Conservation (phyloP, 2,329 filamentous ascomycete genomes). For the Neopestalotiopsis rosae region DNA sequence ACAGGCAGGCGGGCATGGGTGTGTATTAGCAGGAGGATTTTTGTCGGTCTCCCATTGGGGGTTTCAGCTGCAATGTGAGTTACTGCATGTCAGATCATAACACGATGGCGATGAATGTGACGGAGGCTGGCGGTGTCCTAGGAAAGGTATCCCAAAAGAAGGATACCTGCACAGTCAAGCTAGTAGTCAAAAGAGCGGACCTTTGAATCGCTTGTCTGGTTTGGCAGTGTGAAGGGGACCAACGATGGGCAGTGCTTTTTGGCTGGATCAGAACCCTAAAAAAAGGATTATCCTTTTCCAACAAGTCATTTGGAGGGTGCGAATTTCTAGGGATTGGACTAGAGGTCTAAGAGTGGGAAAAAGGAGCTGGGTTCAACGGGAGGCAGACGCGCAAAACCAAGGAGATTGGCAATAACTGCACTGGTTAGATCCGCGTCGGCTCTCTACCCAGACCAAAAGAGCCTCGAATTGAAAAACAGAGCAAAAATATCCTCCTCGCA, state of each 20-base stretch:
- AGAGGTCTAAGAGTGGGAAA: not conserved
- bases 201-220: not conserved
- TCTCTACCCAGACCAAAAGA: not conserved
- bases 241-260: not conserved
- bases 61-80: constrained; percentile 11
- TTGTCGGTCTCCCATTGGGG: constrained; percentile 11
- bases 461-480: not conserved
- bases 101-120: not conserved
- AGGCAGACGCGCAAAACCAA: not conserved
- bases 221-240: not conserved
- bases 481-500: not conserved
- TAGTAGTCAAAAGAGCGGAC: not conserved
- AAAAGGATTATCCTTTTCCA: not conserved
- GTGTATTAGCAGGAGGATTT: constrained; percentile 2
- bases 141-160: not conserved
- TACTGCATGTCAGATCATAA: constrained; percentile 13
- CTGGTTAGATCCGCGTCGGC: not conserved
- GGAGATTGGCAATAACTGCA: constrained; percentile 8
- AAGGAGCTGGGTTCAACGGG: not conserved
- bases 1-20: constrained; percentile 3
- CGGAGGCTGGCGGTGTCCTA: not conserved
- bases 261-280: not conserved
- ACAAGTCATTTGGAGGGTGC: not conserved
- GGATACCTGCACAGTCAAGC: not conserved
- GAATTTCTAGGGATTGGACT: not conserved